A percentile compares a stretch with the other conserved stretches of the same genome.
Conservation (phyloP, 192 early-diverging fungal species). For the Cetraspora pellucida region DNA sequence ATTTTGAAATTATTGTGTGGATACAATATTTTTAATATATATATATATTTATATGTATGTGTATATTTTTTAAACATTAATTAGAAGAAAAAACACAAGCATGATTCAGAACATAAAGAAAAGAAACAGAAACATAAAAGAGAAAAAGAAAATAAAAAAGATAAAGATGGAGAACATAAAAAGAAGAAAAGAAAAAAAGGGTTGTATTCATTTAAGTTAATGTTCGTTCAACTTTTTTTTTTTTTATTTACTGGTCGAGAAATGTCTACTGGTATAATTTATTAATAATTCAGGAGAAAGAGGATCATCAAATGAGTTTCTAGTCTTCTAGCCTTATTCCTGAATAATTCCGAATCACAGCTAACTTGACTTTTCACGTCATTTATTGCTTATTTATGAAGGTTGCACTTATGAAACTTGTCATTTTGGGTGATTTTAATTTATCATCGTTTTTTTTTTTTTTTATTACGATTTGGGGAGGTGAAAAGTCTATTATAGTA, state of each 20-base stretch:
- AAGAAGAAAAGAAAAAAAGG: conserved; percentile 1
- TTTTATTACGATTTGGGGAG: no score
- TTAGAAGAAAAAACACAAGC: background rate
- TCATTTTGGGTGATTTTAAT: no score
- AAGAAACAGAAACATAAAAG: background rate
- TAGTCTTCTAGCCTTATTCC: background rate
- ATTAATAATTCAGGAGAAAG: background rate
- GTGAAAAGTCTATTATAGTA: no score
- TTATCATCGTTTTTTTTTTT: no score
- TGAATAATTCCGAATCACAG: no score
- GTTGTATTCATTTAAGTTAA: background rate
- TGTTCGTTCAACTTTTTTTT: background rate
- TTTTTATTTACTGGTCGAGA: background rate
- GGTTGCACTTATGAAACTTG: no score
- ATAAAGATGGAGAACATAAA: conserved; percentile 1
- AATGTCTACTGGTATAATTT: background rate
- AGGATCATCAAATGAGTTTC: background rate
- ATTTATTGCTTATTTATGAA: no score
- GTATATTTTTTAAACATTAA: background rate
- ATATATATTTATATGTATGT: no score
- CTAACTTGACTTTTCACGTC: no score
- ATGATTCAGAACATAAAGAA: background rate
- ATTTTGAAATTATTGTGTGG: no score
- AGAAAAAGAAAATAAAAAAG: background rate
- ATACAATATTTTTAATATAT: no score